A percentile compares a stretch with the other conserved stretches of the same genome.
Conservation (phyloP, 1,284 basidiomycete genomes). For the Porogramme epimiltina region DNA sequence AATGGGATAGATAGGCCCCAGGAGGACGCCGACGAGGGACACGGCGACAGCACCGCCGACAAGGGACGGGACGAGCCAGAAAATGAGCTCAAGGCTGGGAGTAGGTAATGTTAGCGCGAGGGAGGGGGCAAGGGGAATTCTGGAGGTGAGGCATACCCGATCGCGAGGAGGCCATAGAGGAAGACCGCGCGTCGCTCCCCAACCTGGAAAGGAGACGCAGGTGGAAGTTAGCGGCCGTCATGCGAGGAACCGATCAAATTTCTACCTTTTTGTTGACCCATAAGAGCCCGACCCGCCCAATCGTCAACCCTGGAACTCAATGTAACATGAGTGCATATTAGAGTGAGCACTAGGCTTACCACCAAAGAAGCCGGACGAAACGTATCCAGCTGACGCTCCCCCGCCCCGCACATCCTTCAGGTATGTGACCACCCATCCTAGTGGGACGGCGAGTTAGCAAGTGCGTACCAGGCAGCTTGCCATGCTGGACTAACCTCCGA, state of each 20-base stretch:
- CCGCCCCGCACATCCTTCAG: slow-evolving; percentile 46
- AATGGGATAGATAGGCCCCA: slow-evolving; percentile 56
- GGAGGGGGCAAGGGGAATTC: too few species aligned
- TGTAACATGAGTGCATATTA: neutral
- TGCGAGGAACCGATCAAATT: neutral
- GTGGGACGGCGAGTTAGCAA: neutral
- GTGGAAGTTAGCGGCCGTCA: neutral
- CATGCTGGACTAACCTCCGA: slow-evolving; percentile 39
- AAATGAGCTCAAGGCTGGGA: slow-evolving; percentile 50
- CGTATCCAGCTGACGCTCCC: slow-evolving; percentile 49
- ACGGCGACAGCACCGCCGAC: slow-evolving; percentile 55
- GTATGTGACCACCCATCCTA: slow-evolving; percentile 57
- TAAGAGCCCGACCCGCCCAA: slow-evolving; percentile 47
- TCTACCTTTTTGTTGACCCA: slow-evolving; percentile 37
- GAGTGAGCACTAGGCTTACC: slow-evolving; percentile 31
- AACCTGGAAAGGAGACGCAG: slow-evolving; percentile 28
- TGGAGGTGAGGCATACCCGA: slow-evolving; percentile 30
- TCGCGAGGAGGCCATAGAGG: slow-evolving; percentile 38
- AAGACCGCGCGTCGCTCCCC: slow-evolving; percentile 45
- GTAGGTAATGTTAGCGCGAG: neutral
- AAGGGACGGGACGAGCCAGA: slow-evolving; percentile 63
- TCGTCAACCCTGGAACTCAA: slow-evolving; percentile 40
- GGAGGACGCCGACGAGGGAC: slow-evolving; percentile 53
- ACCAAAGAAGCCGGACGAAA: slow-evolving; percentile 53
- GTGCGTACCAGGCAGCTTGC: neutral